Conservation (phyloP, 1,284 basidiomycete genomes). For the Inonotus obliquus region DNA sequence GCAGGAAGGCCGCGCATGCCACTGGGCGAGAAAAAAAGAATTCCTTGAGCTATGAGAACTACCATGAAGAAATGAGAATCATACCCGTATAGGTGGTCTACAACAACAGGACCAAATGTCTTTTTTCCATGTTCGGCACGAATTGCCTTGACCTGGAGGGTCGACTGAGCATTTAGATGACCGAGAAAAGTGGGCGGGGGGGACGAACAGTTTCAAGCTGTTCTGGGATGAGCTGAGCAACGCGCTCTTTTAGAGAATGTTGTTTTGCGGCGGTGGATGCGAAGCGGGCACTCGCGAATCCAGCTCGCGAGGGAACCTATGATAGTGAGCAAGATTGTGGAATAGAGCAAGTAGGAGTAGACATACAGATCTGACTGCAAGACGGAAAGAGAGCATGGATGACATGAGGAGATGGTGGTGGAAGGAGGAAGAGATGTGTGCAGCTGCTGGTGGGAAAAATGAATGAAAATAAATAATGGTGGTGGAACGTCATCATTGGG, state of each 20-base stretch:
- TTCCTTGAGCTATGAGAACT: not conserved
- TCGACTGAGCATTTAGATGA: constrained; percentile 7
- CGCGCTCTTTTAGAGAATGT: constrained; percentile 82
- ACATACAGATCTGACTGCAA: constrained; percentile 44
- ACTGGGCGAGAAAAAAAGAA: constrained; percentile 36
- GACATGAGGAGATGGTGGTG: constrained; percentile 18
- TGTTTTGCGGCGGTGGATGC: constrained; percentile 66
- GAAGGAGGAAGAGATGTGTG: constrained; percentile 20
- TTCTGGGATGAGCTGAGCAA: constrained; percentile 86
- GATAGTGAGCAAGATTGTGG: not conserved
- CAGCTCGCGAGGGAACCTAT: constrained; percentile 10
- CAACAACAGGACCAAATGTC: constrained; percentile 83
- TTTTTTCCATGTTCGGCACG: constrained; percentile 86
- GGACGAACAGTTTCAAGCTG: constrained; percentile 76
- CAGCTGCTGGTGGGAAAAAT: not conserved
- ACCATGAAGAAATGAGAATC: not conserved
- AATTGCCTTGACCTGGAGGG: constrained; percentile 71
- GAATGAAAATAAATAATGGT: not conserved
- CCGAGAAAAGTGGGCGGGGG: not conserved
- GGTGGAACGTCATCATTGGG: not conserved
- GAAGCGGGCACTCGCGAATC: constrained; percentile 39
- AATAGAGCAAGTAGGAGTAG: not conserved
- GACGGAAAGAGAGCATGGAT: constrained; percentile 32
- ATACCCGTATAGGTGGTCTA: constrained; percentile 87
- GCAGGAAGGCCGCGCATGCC: constrained; percentile 90